phyloP scores from a whole-genome alignment of 345 rosid species.

The Salix suchowensis region DNA sequence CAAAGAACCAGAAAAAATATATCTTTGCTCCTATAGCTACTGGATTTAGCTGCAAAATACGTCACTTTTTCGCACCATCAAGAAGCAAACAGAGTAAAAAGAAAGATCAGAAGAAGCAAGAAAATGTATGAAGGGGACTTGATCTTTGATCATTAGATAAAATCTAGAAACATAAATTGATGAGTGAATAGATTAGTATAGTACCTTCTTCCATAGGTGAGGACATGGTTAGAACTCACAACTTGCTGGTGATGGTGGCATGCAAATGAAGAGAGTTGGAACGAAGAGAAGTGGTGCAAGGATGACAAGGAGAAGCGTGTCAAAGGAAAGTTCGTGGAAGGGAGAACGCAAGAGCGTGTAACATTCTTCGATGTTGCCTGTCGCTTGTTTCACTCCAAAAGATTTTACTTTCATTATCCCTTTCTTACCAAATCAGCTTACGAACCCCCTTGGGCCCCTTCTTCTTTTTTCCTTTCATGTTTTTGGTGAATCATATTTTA shows the following conservation, averaged over 20 bases:
- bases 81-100: not conserved
- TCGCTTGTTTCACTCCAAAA: too few relatives aligned
- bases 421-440: too few relatives aligned
- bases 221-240: constrained; percentile 20
- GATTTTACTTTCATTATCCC: too few relatives aligned
- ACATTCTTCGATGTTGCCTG: too few relatives aligned
- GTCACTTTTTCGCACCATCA: not conserved
- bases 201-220: constrained; percentile 34
- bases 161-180: not conserved
- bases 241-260: not conserved
- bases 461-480: too few relatives aligned
- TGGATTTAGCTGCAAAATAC: not conserved
- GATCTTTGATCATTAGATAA: not conserved
- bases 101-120: not conserved
- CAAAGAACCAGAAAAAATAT: not conserved
- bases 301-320: not conserved
- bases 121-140: not conserved
- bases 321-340: not conserved
- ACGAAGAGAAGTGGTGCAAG: not conserved
- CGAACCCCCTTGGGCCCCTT: too few relatives aligned
- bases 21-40: not conserved
- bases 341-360: not conserved
- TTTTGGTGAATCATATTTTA: too few relatives aligned
- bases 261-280: not conserved
- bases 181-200: not conserved